phyloP scores from a whole-genome alignment of 2,329 filamentous ascomycete genomes.

The Fusarium austroafricanum region DNA sequence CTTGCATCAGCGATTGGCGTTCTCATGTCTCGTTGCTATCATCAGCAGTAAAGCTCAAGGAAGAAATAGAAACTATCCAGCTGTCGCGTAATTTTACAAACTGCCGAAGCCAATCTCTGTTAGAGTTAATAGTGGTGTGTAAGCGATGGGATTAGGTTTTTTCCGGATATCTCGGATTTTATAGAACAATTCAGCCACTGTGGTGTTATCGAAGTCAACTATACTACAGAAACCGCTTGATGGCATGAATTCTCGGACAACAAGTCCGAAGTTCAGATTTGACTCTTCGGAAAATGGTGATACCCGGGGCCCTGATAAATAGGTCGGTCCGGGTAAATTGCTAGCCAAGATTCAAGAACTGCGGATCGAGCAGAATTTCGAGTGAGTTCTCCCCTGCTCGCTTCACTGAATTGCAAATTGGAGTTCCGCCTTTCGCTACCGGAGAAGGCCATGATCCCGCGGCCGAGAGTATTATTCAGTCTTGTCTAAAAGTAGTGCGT shows the following conservation, averaged over 20 bases:
- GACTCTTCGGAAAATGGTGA: conserved; percentile 5
- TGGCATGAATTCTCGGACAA: conserved; percentile 5
- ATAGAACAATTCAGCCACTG: not conserved
- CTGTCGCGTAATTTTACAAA: not conserved
- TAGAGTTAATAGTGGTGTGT: not conserved
- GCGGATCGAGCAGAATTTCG: conserved; percentile 22
- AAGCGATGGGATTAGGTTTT: conserved; percentile 11
- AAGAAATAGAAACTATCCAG: not conserved
- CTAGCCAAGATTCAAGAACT: not conserved
- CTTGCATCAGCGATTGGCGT: not conserved
- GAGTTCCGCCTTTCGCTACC: conserved; percentile 7
- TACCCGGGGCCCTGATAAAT: not conserved
- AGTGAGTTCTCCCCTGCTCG: not conserved
- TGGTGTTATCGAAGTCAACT: not conserved
- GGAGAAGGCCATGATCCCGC: conserved; percentile 18
- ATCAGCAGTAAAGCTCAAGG: not conserved
- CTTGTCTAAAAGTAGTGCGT: conserved; percentile 22
- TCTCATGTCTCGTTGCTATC: not conserved
- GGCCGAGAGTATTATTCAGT: conserved; percentile 21
- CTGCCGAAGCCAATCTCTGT: conserved; percentile 8
- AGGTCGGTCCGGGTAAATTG: not conserved
- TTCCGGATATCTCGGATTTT: conserved; percentile 12
- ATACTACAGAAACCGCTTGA: not conserved
- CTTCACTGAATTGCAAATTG: not conserved
- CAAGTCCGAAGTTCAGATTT: conserved; percentile 9